Percentiles rank a stretch among this genome's conserved stretches.
phyloP scores from a whole-genome alignment of 352 stramenopile genomes.

The Pythium pectinolyticum region DNA sequence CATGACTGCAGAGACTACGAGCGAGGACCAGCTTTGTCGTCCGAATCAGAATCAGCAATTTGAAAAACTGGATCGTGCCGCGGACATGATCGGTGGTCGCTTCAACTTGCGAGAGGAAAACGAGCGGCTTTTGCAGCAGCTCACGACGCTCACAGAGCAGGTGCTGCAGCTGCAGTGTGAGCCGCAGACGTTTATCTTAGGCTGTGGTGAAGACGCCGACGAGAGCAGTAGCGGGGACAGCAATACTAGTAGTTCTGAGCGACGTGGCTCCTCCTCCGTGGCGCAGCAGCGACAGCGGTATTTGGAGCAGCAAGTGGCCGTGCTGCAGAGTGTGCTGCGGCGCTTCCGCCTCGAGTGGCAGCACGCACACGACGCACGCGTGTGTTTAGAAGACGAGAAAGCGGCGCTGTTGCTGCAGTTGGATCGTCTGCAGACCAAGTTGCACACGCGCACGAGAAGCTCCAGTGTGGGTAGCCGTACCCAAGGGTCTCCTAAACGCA shows the following conservation, averaged over 20 bases:
- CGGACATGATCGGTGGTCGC: conserved; percentile 28
- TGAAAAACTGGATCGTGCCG: conserved; percentile 17
- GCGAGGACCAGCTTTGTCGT: neutral
- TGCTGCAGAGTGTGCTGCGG: conserved; percentile 52
- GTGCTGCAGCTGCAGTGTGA: conserved; percentile 35
- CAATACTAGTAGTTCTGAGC: too few species aligned
- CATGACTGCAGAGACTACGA: neutral
- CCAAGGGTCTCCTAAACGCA: neutral
- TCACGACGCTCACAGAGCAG: conserved; percentile 45
- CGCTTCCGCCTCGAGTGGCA: conserved; percentile 57
- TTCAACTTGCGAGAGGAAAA: conserved; percentile 53
- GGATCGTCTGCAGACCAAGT: conserved; percentile 18
- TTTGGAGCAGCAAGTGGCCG: conserved; percentile 47
- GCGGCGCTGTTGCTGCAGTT: conserved; percentile 39
- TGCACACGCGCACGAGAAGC: conserved; percentile 23
- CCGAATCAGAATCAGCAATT: conserved; percentile 18
- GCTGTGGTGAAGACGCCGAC: too few species aligned
- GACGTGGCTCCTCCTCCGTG: neutral
- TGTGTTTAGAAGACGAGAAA: conserved; percentile 43
- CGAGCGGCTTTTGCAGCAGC: conserved; percentile 41
- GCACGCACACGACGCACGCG: conserved; percentile 37
- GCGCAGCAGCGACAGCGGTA: conserved; percentile 33
- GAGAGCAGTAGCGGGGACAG: too few species aligned
- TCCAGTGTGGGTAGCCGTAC: conserved; percentile 8
- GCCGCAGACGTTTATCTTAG: too few species aligned